Percentiles rank a stretch among this genome's conserved stretches.
These are phyloP conservation scores for Apiospora kogelbergensis DNA, from an alignment of 2,329 filamentous ascomycete genomes.

Conservation along the genomic window DNA sequence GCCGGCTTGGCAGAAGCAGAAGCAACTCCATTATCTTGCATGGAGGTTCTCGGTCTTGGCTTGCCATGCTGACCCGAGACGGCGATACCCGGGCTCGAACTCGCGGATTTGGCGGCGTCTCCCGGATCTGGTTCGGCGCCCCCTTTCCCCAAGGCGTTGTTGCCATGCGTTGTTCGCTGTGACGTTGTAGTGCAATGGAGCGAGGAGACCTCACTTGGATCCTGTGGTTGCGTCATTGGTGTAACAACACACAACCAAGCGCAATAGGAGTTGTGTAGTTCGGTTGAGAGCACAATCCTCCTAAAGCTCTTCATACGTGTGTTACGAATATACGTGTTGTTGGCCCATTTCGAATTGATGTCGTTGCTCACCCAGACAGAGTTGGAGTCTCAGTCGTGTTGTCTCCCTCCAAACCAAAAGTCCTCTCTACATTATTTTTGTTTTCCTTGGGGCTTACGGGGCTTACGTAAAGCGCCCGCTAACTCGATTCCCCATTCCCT, in stretches of 20 bases:
- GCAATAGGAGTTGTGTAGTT: background rate
- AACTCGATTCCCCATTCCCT: background rate
- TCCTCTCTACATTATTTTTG: background rate
- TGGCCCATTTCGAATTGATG: background rate
- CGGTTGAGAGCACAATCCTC: background rate
- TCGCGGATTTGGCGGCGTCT: background rate
- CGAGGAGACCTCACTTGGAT: background rate
- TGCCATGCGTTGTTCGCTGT: background rate
- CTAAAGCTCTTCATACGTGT: background rate
- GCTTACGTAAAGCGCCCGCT: background rate
- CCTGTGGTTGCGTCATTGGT: background rate
- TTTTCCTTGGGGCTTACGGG: background rate
- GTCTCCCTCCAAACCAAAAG: background rate
- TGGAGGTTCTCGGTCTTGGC: slow-evolving; percentile 17
- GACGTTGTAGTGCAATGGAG: background rate
- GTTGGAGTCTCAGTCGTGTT: background rate
- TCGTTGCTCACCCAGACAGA: background rate
- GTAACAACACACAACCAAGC: background rate
- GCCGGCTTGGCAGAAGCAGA: background rate
- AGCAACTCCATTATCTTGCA: slow-evolving; percentile 6
- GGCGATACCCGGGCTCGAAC: background rate
- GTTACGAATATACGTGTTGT: background rate
- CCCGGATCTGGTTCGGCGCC: background rate
- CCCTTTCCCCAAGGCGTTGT: background rate
- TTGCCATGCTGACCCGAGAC: background rate